Base-by-base conservation (phyloP, 225 moss, liverwort and hornwort species). In the Anthoceros angustus region DNA sequence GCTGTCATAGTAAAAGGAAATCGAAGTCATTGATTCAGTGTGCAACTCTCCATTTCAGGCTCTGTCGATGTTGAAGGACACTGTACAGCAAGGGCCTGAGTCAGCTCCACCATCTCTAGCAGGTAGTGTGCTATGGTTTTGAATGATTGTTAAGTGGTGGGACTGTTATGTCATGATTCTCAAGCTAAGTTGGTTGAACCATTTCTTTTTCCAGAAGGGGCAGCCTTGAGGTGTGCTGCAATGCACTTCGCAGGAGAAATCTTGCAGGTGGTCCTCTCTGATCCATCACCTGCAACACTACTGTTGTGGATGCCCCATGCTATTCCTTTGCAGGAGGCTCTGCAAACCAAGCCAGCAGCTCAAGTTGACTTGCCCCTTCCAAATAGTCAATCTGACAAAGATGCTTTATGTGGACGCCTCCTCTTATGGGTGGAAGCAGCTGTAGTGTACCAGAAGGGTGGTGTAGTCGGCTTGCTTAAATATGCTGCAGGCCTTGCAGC, bases 361-460 rank as follows among this genome's bases (percentile, higher is more conserved):
- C 70, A 66, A 14, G 61, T 69, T 40, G 78, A 81, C 42, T 70
- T 67, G 43, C 41, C 70, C 12, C 45, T 40, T 38, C 65, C 63
- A 38, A 66, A 74, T 67, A 79, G 65, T 70, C 62, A 40, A 70
- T 84, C 75, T 21, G 62, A 69, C 18, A 81, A 78, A 71, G 83
- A 75, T 73, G 70, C 26, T 39, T 78, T 71, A 42, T 73, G 72
- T 74, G 83, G 88, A 78, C 73, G 77, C 68, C 80, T 98, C 66
- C 76, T 89, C 69, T 92, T 88, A 79, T 92, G 92, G 98, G 84
- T 92, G 42, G 98, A 98, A 74, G 79, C 92, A 68, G 92, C 92
- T 72, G 74, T 87, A 65, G 87, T 98, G 39, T 98, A 86, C 78
- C 79, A 84, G 39, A 84, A 78, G 68, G 89, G 86, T 50, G 98